phyloP scores from a whole-genome alignment of 192 early-diverging fungal genomes.

The Linnemannia exigua region DNA sequence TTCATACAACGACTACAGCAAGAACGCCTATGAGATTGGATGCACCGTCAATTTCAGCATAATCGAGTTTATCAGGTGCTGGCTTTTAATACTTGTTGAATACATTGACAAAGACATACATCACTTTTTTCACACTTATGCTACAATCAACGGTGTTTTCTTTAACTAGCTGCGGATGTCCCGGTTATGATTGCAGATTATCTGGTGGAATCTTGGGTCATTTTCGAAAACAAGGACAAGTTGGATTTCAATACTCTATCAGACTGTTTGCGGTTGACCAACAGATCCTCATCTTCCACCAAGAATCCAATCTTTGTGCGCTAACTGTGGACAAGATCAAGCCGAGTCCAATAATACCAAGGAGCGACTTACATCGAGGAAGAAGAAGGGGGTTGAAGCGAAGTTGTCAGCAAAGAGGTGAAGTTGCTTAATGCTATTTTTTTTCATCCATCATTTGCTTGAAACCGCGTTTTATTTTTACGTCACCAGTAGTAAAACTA shows the following conservation, averaged over 20 bases:
- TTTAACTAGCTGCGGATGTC: background rate
- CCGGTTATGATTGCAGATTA: background rate
- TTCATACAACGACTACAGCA: slow-evolving; percentile 10
- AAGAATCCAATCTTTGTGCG: background rate
- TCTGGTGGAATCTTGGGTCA: background rate
- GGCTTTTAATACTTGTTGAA: background rate
- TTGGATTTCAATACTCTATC: background rate
- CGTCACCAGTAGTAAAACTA: no score
- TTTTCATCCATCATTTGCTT: background rate
- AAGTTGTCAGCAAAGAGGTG: background rate
- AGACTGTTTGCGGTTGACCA: background rate
- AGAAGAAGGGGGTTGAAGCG: background rate
- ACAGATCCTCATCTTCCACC: background rate
- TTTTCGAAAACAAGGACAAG: background rate
- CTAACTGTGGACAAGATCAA: background rate
- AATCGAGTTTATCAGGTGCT: background rate
- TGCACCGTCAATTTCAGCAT: slow-evolving; percentile 2
- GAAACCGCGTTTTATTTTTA: no score
- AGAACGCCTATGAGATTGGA: background rate
- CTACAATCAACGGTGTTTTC: background rate
- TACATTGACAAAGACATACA: background rate
- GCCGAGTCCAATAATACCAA: background rate
- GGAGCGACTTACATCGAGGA: background rate
- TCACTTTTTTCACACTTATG: background rate
- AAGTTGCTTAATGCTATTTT: background rate